Conservation (phyloP, 176 grass and related monocot species). For the Carex parvula region DNA sequence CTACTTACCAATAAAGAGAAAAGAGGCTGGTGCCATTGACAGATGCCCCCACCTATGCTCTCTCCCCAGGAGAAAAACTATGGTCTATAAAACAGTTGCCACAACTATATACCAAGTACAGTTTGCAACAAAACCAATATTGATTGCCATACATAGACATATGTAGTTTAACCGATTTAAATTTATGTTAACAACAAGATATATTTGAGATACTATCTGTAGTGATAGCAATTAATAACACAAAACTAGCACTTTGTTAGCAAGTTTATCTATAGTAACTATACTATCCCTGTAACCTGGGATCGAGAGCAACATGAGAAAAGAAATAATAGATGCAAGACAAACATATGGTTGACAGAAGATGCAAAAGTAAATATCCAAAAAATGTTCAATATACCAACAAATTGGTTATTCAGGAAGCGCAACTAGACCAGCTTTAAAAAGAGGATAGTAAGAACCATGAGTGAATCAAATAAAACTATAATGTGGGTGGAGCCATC, state of each 20-base stretch:
- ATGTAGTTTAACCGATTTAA: conserved; percentile 34
- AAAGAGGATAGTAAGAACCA: background rate
- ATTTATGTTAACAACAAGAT: conserved; percentile 7
- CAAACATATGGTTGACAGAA: conserved; percentile 11
- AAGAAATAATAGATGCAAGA: conserved; percentile 12
- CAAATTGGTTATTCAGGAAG: conserved; percentile 7
- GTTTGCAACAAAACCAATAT: conserved; percentile 46
- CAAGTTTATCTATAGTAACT: conserved; percentile 18
- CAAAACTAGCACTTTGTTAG: background rate
- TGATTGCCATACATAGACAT: conserved; percentile 35
- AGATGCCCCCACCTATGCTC: conserved; percentile 81
- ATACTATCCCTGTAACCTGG: background rate
- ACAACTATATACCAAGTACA: conserved; percentile 46
- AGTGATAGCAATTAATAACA: conserved; percentile 14
- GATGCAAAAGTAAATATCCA: background rate
- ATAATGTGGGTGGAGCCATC: background rate
- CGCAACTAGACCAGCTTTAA: background rate
- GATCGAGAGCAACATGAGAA: conserved; percentile 7
- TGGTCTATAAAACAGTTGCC: conserved; percentile 75
- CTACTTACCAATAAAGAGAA: conserved; percentile 71
- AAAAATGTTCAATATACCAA: background rate
- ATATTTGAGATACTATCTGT: conserved; percentile 15
- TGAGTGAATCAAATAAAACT: conserved; percentile 15
- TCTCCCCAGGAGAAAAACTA: conserved; percentile 71
- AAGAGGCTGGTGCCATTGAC: conserved; percentile 30